These are phyloP conservation scores for Calonectria pauciramosa DNA, from an alignment of 2,329 filamentous ascomycete species.

Conservation along the genomic window DNA sequence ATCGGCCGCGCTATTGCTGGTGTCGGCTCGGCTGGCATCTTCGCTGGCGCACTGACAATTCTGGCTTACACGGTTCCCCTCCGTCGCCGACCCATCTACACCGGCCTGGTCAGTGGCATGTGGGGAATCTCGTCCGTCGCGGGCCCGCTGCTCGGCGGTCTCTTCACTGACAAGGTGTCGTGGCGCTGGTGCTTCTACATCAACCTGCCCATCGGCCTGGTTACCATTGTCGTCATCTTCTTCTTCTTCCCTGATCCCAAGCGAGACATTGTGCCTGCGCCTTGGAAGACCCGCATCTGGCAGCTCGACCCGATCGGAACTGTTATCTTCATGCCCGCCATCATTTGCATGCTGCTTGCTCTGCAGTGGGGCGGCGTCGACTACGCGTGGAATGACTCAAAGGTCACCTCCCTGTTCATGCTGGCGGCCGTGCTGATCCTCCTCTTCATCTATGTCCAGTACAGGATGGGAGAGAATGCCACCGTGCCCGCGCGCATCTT, in stretches of 20 bases:
- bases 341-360: slow-evolving; percentile 63
- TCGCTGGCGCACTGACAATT: slow-evolving; percentile 60
- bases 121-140: slow-evolving; percentile 60
- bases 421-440: slow-evolving; percentile 49
- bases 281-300: slow-evolving; percentile 43
- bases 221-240: slow-evolving; percentile 50
- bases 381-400: slow-evolving; percentile 47
- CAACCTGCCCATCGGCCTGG: slow-evolving; percentile 54
- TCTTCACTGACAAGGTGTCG: slow-evolving; percentile 52
- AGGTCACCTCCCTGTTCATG: slow-evolving; percentile 48
- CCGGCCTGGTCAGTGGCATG: slow-evolving; percentile 56
- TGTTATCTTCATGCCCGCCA: slow-evolving; percentile 50
- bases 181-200: slow-evolving; percentile 60
- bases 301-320: slow-evolving; percentile 50
- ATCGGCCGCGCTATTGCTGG: slow-evolving; percentile 53
- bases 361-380: slow-evolving; percentile 63
- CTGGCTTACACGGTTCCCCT: slow-evolving; percentile 55
- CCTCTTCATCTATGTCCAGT: slow-evolving; percentile 55
- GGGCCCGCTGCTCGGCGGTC: slow-evolving; percentile 51
- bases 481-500: slow-evolving; percentile 60
- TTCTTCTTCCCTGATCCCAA: slow-evolving; percentile 45
- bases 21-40: slow-evolving; percentile 60
- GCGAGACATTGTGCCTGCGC: slow-evolving; percentile 40
- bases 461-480: slow-evolving; percentile 55
- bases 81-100: slow-evolving; percentile 50